phyloP scores from a whole-genome alignment of 2,329 filamentous ascomycete genomes.

The Taxawa tesnikishii region DNA sequence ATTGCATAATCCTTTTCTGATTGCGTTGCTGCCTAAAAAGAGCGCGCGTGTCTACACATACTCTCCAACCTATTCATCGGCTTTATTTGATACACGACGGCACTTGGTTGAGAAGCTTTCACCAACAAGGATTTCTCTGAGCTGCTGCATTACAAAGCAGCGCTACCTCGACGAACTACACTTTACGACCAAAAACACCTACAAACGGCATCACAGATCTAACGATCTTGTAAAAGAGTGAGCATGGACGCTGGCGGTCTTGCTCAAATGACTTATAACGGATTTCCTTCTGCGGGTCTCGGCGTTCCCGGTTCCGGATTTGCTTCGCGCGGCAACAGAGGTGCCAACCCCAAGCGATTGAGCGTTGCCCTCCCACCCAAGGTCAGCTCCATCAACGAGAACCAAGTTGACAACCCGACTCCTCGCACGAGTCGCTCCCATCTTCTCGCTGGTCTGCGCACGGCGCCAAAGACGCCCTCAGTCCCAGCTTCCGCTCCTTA shows the following conservation, averaged over 20 bases:
- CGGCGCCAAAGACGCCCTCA: slow-evolving; percentile 75
- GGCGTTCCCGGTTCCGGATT: slow-evolving; percentile 69
- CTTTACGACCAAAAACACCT: slow-evolving; percentile 5
- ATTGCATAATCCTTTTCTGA: neutral
- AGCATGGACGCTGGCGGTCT: slow-evolving; percentile 95
- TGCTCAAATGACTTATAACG: slow-evolving; percentile 93
- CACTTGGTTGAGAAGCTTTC: neutral
- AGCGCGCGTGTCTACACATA: neutral
- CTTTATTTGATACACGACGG: slow-evolving; percentile 3
- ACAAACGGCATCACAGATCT: slow-evolving; percentile 1
- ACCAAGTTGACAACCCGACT: slow-evolving; percentile 59
- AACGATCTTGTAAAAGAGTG: slow-evolving; percentile 18
- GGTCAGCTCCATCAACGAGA: slow-evolving; percentile 53
- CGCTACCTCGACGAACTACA: slow-evolving; percentile 2
- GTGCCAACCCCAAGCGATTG: slow-evolving; percentile 73
- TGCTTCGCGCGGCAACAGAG: slow-evolving; percentile 72
- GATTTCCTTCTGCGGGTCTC: slow-evolving; percentile 56
- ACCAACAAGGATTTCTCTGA: too few relatives aligned
- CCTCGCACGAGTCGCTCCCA: slow-evolving; percentile 81
- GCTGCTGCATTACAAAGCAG: neutral
- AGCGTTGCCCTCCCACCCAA: slow-evolving; percentile 63
- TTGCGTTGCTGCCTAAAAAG: slow-evolving; percentile 7
- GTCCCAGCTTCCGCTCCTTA: slow-evolving; percentile 54
- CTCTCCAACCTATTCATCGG: slow-evolving; percentile 1
- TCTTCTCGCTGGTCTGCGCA: slow-evolving; percentile 82